A percentile compares a stretch with the other conserved stretches of the same genome.
Conservation (phyloP, 768 basidiomycete species). For the Collybia mongolica region DNA sequence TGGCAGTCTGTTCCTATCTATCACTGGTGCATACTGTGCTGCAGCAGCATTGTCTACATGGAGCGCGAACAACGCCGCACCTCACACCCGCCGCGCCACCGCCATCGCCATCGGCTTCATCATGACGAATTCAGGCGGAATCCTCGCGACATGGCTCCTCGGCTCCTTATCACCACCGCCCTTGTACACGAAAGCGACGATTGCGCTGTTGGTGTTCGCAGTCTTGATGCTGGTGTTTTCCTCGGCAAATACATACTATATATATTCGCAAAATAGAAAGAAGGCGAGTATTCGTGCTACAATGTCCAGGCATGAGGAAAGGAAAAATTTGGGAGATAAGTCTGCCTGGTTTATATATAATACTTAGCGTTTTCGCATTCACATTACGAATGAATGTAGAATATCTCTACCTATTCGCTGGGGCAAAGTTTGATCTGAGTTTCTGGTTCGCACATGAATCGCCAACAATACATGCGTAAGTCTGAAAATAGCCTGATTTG, state of each 20-base stretch:
- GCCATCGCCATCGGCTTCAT: slow-evolving; percentile 41
- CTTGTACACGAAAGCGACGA: slow-evolving; percentile 44
- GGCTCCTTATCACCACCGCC: slow-evolving; percentile 48
- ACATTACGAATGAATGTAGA: too few relatives aligned
- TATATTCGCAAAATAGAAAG: slow-evolving; percentile 39
- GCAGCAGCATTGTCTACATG: slow-evolving; percentile 43
- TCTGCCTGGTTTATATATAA: slow-evolving; percentile 56
- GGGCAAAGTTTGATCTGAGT: too few relatives aligned
- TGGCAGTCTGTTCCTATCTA: slow-evolving; percentile 43
- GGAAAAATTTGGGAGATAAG: slow-evolving; percentile 39
- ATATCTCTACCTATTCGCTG: too few relatives aligned
- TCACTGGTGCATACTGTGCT: slow-evolving; percentile 37
- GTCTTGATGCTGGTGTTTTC: slow-evolving; percentile 33
- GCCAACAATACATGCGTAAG: too few relatives aligned
- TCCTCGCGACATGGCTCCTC: slow-evolving; percentile 57
- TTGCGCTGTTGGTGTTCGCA: slow-evolving; percentile 34
- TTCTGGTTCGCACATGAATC: too few relatives aligned
- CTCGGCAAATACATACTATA: slow-evolving; percentile 33
- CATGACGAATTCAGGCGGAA: slow-evolving; percentile 42
- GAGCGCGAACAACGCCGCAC: slow-evolving; percentile 50
- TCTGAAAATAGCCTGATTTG: too few relatives aligned
- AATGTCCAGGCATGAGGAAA: slow-evolving; percentile 32
- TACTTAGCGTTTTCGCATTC: slow-evolving; percentile 27
- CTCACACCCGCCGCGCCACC: slow-evolving; percentile 47
- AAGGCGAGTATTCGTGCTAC: slow-evolving; percentile 34